A percentile compares a stretch with the other conserved stretches of the same genome.
These are phyloP conservation scores for Apiospora aurea DNA, from an alignment of 2,329 filamentous ascomycete species.

Conservation along the genomic window DNA sequence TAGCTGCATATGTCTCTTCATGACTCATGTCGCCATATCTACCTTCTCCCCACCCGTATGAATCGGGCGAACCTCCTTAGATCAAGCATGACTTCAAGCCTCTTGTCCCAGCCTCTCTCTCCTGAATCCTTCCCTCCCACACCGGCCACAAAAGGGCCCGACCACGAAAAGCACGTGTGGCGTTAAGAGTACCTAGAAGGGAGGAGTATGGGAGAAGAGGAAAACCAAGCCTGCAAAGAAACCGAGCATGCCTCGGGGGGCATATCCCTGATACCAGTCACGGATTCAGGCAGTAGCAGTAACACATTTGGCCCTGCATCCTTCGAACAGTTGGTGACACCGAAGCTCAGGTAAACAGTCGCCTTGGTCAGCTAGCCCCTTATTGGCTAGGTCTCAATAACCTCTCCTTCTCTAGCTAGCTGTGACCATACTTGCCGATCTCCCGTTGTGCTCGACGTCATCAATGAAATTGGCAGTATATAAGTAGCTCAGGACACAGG, in stretches of 20 bases:
- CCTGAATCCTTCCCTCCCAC: not conserved
- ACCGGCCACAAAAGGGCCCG: not conserved
- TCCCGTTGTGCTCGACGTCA: constrained; percentile 10
- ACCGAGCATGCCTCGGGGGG: not conserved
- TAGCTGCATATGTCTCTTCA: not conserved
- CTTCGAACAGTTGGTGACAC: not conserved
- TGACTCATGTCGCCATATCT: not conserved
- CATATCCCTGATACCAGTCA: no score
- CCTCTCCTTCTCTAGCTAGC: not conserved
- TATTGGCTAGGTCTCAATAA: not conserved
- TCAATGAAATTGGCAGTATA: not conserved
- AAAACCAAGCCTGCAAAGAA: not conserved
- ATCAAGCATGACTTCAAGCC: constrained; percentile 14
- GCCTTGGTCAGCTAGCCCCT: not conserved
- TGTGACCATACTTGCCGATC: not conserved
- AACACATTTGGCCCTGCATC: no score
- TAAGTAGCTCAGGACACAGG: not conserved
- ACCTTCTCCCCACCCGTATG: not conserved
- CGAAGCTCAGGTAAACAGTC: not conserved
- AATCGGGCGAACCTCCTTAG: not conserved
- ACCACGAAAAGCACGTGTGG: not conserved
- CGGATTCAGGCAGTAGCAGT: no score
- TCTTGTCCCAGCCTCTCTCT: constrained; percentile 12
- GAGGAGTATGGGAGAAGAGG: not conserved
- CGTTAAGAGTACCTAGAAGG: not conserved